Evolutionary conservation across 164 flowering plant species (phyloP), one percentile per base, ranked within the genome.

Genomic region (Malania oleifera): DNA sequence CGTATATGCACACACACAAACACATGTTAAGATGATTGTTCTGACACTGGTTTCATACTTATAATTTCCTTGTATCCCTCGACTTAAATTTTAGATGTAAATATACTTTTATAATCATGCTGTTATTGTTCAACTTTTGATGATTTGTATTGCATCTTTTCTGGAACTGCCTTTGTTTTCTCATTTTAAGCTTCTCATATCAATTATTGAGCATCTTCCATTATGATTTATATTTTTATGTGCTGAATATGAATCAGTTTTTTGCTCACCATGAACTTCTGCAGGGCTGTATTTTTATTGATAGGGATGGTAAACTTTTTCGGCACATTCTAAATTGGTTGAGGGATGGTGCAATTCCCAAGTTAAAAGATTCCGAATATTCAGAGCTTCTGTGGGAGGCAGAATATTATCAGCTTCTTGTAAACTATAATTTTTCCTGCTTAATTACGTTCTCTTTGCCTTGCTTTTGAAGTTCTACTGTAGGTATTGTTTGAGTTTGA

Each of bases 261-360:
- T 57, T 62, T 66, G 27, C 48, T 62, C 28, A 56, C 61, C 57
- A 49, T 69, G 57, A 46, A 44, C 62, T 67, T 26, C 67, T 79
- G 75, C 83, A 91, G 98, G 98, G 93, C n/a, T 68, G 48, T 69
- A 75, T 89, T 44, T 91, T 89, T 79, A 80, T 91, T 66, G 96
- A 91, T 75, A 85, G 98, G 74, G 98, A 91, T 77, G 95, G 95
- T 20, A 80, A 81, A 66, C 93, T 83, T 71, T 91, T 91, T 75
- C 84, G 98, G 57, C 93, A 91, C 63, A 78, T 91, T 52, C 72
- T 91, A 20, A 91, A 91, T 60, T 91, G 96, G 96, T 75, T 91
- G 76, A 83, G 98, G 69, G 98, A 91, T 81, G 98, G 96, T 28
- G 79, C 78, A 46, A 74, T 89, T 73, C 96, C 98, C 20, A 49